A percentile compares a stretch with the other conserved stretches of the same genome.
phyloP scores from a whole-genome alignment of 306 rosid species.

The Corylus heterophylla region DNA sequence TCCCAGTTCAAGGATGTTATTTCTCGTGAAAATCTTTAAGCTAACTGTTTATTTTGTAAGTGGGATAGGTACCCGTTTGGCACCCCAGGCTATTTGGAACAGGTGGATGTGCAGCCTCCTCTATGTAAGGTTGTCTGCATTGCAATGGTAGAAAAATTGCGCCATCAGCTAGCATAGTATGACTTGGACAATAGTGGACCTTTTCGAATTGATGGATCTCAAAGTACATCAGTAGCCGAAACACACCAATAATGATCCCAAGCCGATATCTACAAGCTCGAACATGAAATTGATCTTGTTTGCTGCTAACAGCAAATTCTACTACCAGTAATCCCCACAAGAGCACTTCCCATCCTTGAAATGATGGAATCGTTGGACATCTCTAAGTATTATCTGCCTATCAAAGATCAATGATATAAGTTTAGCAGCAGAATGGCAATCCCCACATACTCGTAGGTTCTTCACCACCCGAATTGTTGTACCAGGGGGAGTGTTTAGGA shows the following conservation, averaged over 20 bases:
- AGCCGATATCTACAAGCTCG: background rate
- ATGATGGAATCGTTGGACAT: slow-evolving; percentile 81
- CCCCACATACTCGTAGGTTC: slow-evolving; percentile 80
- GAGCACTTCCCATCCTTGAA: slow-evolving; percentile 82
- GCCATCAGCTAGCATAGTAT: too few species aligned
- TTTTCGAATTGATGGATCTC: too few species aligned
- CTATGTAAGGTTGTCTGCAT: too few species aligned
- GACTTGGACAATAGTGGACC: too few species aligned
- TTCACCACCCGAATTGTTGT: slow-evolving; percentile 74
- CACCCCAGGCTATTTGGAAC: too few species aligned
- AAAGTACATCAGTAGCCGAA: background rate
- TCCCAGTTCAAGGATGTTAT: too few species aligned
- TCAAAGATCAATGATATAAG: slow-evolving; percentile 64
- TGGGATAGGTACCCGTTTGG: too few species aligned
- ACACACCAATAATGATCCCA: background rate
- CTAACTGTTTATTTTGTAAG: too few species aligned
- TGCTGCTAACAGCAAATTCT: background rate
- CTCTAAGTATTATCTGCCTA: slow-evolving; percentile 72
- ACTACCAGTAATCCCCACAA: slow-evolving; percentile 88
- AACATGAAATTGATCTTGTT: background rate
- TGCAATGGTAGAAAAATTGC: too few species aligned
- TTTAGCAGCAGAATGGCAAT: slow-evolving; percentile 79
- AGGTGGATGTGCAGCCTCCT: too few species aligned
- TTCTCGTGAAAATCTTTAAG: too few species aligned
- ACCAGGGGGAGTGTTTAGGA: slow-evolving; percentile 67